These are phyloP conservation scores for Trametes pubescens DNA, from an alignment of 1,284 basidiomycete genomes.

Conservation along the genomic window DNA sequence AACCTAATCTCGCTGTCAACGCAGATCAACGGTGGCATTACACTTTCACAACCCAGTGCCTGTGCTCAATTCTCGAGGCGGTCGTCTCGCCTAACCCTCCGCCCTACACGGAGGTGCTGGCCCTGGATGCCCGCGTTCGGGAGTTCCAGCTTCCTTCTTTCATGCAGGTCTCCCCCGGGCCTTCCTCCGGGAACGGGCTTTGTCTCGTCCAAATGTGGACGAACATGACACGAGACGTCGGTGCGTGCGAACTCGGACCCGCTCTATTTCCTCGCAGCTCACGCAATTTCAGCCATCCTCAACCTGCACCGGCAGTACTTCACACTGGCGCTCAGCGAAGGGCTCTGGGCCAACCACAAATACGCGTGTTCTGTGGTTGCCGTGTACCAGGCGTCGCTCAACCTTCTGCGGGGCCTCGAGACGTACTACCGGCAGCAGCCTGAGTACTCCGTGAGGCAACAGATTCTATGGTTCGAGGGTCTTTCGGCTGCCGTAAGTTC, in stretches of 20 bases:
- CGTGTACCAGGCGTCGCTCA: constrained; percentile 62
- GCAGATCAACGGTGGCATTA: constrained; percentile 44
- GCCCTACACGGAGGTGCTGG: constrained; percentile 40
- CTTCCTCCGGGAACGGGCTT: constrained; percentile 34
- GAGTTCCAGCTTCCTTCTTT: constrained; percentile 39
- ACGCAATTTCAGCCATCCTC: constrained; percentile 59
- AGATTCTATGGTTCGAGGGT: constrained; percentile 71
- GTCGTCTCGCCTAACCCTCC: constrained; percentile 36
- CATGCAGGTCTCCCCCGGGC: constrained; percentile 37
- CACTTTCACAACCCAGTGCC: constrained; percentile 40
- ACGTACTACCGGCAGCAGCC: constrained; percentile 65
- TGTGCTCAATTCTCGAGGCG: constrained; percentile 39
- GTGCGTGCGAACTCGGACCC: constrained; percentile 47
- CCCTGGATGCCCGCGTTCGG: constrained; percentile 40
- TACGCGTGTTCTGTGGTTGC: constrained; percentile 70
- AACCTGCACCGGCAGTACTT: constrained; percentile 77
- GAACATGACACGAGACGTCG: constrained; percentile 62
- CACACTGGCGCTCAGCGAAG: constrained; percentile 68
- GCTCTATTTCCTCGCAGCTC: constrained; percentile 11
- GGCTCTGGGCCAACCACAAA: constrained; percentile 67
- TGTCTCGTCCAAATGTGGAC: constrained; percentile 41
- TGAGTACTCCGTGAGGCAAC: constrained; percentile 59
- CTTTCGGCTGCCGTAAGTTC: constrained; percentile 66
- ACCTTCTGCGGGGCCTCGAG: constrained; percentile 61
- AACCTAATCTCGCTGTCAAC: constrained; percentile 7